A percentile compares a stretch with the other conserved stretches of the same genome.
These are phyloP conservation scores for Didymella glomerata DNA, from an alignment of 2,329 filamentous ascomycete species.

Conservation along the genomic window DNA sequence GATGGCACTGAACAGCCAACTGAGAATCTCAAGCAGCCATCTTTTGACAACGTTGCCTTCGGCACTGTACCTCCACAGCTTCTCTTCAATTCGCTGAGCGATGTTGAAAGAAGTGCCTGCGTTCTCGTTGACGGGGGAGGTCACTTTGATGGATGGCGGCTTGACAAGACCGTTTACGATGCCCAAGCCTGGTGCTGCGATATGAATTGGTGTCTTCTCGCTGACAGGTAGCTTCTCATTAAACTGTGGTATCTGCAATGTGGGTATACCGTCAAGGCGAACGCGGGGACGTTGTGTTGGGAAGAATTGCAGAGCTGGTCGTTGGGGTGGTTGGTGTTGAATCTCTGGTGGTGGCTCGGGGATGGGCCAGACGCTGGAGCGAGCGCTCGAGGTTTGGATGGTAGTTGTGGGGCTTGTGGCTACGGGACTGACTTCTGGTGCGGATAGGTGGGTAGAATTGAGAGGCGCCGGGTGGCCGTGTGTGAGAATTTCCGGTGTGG, in stretches of 20 bases:
- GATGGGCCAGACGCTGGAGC: slow-evolving; percentile 32
- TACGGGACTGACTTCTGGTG: not conserved
- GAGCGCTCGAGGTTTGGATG: slow-evolving; percentile 31
- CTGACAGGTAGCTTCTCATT: slow-evolving; percentile 24
- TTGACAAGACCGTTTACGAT: slow-evolving; percentile 13
- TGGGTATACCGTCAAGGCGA: slow-evolving; percentile 18
- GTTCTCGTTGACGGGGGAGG: slow-evolving; percentile 18
- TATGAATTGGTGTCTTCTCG: not conserved
- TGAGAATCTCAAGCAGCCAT: slow-evolving; percentile 39
- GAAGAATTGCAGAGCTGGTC: slow-evolving; percentile 32
- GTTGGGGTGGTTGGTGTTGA: slow-evolving; percentile 7
- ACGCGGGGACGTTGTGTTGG: slow-evolving; percentile 23
- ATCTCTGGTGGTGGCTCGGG: slow-evolving; percentile 33
- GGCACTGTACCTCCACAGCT: slow-evolving; percentile 25
- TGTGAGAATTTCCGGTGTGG: slow-evolving; percentile 26
- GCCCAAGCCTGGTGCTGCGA: slow-evolving; percentile 10
- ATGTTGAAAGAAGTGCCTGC: slow-evolving; percentile 21
- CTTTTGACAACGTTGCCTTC: slow-evolving; percentile 32
- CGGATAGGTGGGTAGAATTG: not conserved
- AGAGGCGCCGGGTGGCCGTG: slow-evolving; percentile 6
- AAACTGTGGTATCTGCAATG: slow-evolving; percentile 16
- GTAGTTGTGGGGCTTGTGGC: slow-evolving; percentile 30
- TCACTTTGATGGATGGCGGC: slow-evolving; percentile 23
- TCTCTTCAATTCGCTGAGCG: slow-evolving; percentile 36
- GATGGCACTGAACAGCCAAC: slow-evolving; percentile 37